Conservation (phyloP, 352 stramenopile species). For the Pythium coloratum region DNA sequence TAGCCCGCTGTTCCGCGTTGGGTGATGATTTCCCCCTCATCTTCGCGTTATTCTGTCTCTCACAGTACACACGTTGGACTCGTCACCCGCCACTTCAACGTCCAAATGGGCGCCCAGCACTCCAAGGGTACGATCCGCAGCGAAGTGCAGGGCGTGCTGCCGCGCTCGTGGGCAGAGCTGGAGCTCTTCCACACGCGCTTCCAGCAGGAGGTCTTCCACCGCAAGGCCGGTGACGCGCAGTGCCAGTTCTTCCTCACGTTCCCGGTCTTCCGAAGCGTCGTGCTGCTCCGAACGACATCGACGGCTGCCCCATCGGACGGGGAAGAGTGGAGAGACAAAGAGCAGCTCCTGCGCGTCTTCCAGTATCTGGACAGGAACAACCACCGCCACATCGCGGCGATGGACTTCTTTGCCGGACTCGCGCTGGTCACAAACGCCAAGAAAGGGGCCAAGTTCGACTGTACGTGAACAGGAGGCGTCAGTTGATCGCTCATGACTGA, state of each 20-base stretch:
- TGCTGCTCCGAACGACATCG: slow-evolving; percentile 8
- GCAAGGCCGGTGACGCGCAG: slow-evolving; percentile 29
- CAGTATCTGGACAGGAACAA: slow-evolving; percentile 33
- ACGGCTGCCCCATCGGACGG: neutral
- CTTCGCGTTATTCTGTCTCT: slow-evolving; percentile 22
- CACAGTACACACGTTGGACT: slow-evolving; percentile 21
- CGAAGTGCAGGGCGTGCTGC: slow-evolving; percentile 45
- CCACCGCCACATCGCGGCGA: slow-evolving; percentile 31
- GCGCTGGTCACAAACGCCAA: slow-evolving; percentile 61
- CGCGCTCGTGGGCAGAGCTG: slow-evolving; percentile 50
- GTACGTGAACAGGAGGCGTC: slow-evolving; percentile 26
- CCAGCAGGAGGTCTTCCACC: slow-evolving; percentile 54
- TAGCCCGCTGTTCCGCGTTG: neutral
- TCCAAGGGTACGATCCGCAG: slow-evolving; percentile 43
- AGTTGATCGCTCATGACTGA: neutral
- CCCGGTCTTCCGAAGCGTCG: slow-evolving; percentile 45
- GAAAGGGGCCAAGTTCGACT: slow-evolving; percentile 66
- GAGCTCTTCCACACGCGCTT: slow-evolving; percentile 60
- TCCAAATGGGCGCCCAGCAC: slow-evolving; percentile 61
- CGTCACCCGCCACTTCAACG: slow-evolving; percentile 23
- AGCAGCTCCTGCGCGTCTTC: slow-evolving; percentile 49
- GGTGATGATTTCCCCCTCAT: slow-evolving; percentile 18
- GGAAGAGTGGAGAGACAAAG: slow-evolving; percentile 31
- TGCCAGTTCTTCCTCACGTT: slow-evolving; percentile 60
- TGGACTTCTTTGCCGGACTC: slow-evolving; percentile 69